Percentiles rank a stretch among this genome's conserved stretches.
Evolutionary conservation across 176 grass and related monocot species (phyloP).

Genomic region (Aegilops longissima): DNA sequence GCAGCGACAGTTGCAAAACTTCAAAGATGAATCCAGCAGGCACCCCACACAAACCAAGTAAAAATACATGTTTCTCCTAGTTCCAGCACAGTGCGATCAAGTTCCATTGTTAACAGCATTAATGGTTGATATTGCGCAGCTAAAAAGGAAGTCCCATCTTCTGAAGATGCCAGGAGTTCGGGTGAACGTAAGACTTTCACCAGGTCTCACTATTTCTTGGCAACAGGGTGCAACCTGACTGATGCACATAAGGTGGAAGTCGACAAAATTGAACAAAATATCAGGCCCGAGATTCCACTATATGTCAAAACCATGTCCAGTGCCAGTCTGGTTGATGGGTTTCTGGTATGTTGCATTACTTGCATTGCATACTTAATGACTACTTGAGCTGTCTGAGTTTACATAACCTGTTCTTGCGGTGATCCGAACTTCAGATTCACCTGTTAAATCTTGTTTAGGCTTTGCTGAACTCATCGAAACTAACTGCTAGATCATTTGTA

Average conservation of each 20-base stretch:
- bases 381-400: neutral
- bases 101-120: neutral
- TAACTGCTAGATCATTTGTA: neutral
- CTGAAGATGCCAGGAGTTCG: neutral
- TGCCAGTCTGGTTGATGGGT: neutral
- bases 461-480: neutral
- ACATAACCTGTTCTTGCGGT: neutral
- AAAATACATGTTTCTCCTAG: neutral
- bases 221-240: neutral
- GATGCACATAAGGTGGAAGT: neutral
- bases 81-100: neutral
- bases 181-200: neutral
- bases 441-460: neutral
- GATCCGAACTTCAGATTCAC: neutral
- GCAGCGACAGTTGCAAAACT: neutral
- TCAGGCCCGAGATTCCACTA: neutral
- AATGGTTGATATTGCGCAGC: neutral
- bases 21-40: neutral
- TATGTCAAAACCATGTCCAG: slow-evolving; percentile 1
- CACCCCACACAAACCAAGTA: neutral
- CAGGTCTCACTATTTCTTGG: neutral
- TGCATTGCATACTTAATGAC: neutral
- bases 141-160: neutral
- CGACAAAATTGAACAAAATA: neutral
- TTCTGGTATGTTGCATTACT: slow-evolving; percentile 1